A percentile compares a stretch with the other conserved stretches of the same genome.
Conservation (phyloP, 345 rosid species). For the Cochlearia excelsa region DNA sequence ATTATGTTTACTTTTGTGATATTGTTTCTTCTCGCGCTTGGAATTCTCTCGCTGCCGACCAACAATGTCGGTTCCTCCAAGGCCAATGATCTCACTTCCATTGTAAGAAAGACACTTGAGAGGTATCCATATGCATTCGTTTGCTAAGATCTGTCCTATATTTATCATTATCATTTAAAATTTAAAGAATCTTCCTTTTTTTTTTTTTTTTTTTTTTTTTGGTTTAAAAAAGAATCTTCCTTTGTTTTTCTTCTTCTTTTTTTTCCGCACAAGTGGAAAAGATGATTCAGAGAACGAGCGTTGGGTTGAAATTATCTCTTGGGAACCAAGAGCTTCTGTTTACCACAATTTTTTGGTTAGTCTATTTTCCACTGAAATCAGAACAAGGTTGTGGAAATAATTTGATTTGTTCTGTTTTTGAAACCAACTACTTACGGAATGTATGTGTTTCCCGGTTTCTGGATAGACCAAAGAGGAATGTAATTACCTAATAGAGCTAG, state of each 20-base stretch:
- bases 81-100: constrained; percentile 77
- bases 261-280: constrained; percentile 35
- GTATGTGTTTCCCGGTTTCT: constrained; percentile 6
- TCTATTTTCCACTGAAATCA: neutral
- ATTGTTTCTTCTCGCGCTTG: constrained; percentile 68
- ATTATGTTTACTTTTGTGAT: constrained; percentile 59
- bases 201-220: neutral
- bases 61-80: constrained; percentile 41
- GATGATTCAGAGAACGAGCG: constrained; percentile 55
- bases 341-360: constrained; percentile 92
- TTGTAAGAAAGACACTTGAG: constrained; percentile 43
- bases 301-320: constrained; percentile 86
- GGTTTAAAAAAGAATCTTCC: neutral
- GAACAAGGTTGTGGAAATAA: no score
- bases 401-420: neutral
- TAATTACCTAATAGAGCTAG: constrained; percentile 66
- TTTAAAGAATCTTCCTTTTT: neutral
- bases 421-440: neutral
- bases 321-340: constrained; percentile 89
- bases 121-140: constrained; percentile 32
- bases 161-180: neutral
- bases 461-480: constrained; percentile 77
- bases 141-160: constrained; percentile 1
- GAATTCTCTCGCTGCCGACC: constrained; percentile 70
- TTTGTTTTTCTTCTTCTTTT: neutral